phyloP scores from a whole-genome alignment of 2,329 filamentous ascomycete species.

The Fusarium algeriense region DNA sequence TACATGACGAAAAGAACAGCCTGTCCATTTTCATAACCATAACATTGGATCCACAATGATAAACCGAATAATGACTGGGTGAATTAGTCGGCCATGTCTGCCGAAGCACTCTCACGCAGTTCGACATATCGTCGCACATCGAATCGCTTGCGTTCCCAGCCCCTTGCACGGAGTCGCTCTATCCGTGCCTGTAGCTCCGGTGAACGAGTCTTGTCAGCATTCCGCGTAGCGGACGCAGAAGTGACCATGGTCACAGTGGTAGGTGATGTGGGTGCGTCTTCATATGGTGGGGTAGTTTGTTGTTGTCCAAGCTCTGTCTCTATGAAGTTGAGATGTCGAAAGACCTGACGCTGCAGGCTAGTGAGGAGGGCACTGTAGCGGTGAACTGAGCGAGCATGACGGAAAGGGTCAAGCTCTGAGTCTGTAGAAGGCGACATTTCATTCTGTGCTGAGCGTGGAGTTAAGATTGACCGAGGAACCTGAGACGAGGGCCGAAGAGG shows the following conservation, averaged over 20 bases:
- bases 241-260: neutral
- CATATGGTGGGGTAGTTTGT: conserved; percentile 42
- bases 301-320: conserved; percentile 53
- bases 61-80: neutral
- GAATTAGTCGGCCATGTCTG: conserved; percentile 57
- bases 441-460: conserved; percentile 24
- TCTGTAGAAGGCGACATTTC: conserved; percentile 28
- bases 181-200: conserved; percentile 64
- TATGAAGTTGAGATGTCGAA: conserved; percentile 61
- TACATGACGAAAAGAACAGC: conserved; percentile 18
- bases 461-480: conserved; percentile 34
- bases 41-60: neutral
- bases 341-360: conserved; percentile 62
- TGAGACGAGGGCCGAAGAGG: conserved; percentile 28
- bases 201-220: conserved; percentile 52
- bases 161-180: conserved; percentile 64
- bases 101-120: conserved; percentile 63
- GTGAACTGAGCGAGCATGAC: conserved; percentile 59
- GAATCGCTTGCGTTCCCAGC: conserved; percentile 69
- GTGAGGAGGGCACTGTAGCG: conserved; percentile 64
- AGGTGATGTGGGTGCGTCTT: conserved; percentile 12
- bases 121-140: conserved; percentile 65
- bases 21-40: conserved; percentile 1
- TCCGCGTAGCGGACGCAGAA: conserved; percentile 27
- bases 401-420: conserved; percentile 52